Evolutionary conservation across 345 rosid genomes (phyloP), one percentile per base, ranked within the genome.

Genomic region (Melaleuca quinquenervia): DNA sequence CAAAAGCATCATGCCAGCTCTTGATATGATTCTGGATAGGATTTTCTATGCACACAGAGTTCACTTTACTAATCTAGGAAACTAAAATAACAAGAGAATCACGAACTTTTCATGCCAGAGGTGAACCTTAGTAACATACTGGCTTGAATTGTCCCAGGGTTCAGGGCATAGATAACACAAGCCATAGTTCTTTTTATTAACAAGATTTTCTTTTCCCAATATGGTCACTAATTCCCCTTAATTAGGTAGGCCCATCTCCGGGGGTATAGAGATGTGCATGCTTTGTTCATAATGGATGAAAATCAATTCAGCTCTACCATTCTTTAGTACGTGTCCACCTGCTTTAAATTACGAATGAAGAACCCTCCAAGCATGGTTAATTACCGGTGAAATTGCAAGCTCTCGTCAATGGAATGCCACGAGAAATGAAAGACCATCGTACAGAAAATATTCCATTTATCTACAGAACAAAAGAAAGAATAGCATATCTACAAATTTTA

Each of bases 11-110:
- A 52, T 21, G 26, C 32, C 50, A 50, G 50, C 50, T 55, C 86
- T 85, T 62, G 84, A 82, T 90, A 70, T 36, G 80, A 70, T 70
- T 91, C 90, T 32, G 24, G 60, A 86, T 74, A 45, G 74, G 89
- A 74, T 84, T 89, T 82, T 84, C 87, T 82, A 85, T 20, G 83
- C 54, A 32, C 62, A 52, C 64, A 20, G 44, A 86, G 89, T 88
- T 86, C 83, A 83, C 49, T 74, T 76, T 83, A 84, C 80, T 22
- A 53, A 44, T 41, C 76, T 44, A 7, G 76, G 85, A 84, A 53
- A 48, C 60, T 60, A 84, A 50, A 58, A 52, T 84, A 86, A 55
- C 64, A 11, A 52, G 76, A 84, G 91, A 83, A 92, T 87, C 87
- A 58, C 50, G 75, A 84, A 83, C 52, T 84, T 87, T 87, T 51